These are phyloP conservation scores for Xylaria hypoxylon DNA, from an alignment of 2,329 filamentous ascomycete genomes.

Conservation along the genomic window DNA sequence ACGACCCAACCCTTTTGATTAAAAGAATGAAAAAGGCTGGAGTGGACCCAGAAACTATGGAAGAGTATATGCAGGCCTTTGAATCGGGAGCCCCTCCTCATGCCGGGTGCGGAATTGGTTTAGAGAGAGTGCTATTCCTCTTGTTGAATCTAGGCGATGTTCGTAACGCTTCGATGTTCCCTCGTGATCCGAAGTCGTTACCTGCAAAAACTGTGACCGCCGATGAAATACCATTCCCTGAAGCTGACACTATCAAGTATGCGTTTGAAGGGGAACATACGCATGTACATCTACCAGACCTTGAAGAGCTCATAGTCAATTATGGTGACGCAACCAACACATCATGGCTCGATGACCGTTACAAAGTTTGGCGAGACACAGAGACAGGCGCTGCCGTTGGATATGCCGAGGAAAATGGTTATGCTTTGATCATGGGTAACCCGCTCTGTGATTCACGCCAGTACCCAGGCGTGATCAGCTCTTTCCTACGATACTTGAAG, in stretches of 20 bases:
- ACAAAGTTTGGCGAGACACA: conserved; percentile 86
- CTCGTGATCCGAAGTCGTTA: conserved; percentile 88
- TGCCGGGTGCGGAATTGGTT: conserved; percentile 87
- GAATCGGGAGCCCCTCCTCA: conserved; percentile 90
- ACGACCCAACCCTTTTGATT: conserved; percentile 79
- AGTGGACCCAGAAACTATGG: conserved; percentile 84
- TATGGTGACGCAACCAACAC: conserved; percentile 96
- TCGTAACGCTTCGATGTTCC: conserved; percentile 86
- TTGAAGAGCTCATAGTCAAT: conserved; percentile 92
- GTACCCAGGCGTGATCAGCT: conserved; percentile 77
- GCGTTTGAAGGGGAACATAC: conserved; percentile 59
- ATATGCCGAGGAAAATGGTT: conserved; percentile 79
- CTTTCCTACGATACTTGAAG: conserved; percentile 80
- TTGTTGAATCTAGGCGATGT: conserved; percentile 90
- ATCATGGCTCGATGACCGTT: conserved; percentile 90
- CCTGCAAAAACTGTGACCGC: conserved; percentile 67
- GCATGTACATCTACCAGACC: conserved; percentile 72
- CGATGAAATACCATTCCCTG: conserved; percentile 79
- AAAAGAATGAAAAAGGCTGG: conserved; percentile 81
- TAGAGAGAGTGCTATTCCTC: conserved; percentile 89
- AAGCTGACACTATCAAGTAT: conserved; percentile 82
- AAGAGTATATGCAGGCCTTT: conserved; percentile 90
- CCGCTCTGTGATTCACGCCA: conserved; percentile 85
- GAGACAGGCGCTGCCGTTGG: conserved; percentile 85
- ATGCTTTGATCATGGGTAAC: conserved; percentile 86